Evolutionary conservation across 2,329 filamentous ascomycete species (phyloP).

Genomic region (Leptographium procerum): DNA sequence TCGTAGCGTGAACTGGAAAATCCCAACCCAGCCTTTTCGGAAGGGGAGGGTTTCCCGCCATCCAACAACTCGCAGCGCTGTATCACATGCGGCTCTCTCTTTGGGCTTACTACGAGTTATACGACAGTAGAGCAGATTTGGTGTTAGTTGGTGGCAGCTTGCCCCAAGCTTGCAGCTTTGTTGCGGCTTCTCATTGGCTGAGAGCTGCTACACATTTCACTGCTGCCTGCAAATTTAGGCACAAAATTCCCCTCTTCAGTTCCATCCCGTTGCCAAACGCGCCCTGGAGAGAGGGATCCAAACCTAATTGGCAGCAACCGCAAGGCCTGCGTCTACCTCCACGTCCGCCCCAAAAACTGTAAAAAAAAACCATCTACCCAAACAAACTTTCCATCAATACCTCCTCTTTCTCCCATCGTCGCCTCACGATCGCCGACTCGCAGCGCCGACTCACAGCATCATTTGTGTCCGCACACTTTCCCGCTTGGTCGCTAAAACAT

Average conservation of each 20-base stretch:
- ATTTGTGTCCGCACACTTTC: neutral
- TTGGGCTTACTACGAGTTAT: no score
- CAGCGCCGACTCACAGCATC: neutral
- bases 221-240: constrained; percentile 1
- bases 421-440: neutral
- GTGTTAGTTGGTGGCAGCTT: neutral
- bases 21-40: neutral
- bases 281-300: neutral
- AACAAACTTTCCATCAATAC: neutral
- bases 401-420: neutral
- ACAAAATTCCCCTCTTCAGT: neutral
- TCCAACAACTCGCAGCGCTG: neutral
- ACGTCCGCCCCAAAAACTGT: constrained; percentile 1
- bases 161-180: neutral
- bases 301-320: constrained; percentile 1
- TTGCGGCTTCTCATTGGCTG: neutral
- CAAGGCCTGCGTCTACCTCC: constrained; percentile 1
- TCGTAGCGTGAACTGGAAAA: neutral
- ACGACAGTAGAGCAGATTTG: no score
- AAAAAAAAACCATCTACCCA: constrained; percentile 1
- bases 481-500: neutral
- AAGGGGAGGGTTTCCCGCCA: no score
- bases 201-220: neutral
- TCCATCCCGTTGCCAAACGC: neutral
- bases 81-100: neutral